phyloP scores from a whole-genome alignment of 768 basidiomycete genomes.

The Lactifluus rugatus region DNA sequence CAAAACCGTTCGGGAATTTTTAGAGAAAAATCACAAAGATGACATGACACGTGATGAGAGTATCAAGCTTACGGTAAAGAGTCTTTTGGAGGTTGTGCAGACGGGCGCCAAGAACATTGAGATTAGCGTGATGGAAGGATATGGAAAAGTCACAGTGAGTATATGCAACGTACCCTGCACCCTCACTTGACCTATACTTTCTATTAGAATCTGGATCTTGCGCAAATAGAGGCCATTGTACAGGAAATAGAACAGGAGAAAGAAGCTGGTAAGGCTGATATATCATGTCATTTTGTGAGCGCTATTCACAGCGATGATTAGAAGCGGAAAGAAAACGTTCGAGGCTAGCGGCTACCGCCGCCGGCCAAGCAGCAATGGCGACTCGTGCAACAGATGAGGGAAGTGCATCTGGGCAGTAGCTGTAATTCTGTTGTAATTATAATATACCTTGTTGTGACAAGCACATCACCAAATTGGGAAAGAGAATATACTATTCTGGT shows the following conservation, averaged over 20 bases:
- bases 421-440: slow-evolving; percentile 10
- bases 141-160: slow-evolving; percentile 81
- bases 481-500: slow-evolving; percentile 8
- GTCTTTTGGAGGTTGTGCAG: slow-evolving; percentile 93
- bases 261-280: slow-evolving; percentile 62
- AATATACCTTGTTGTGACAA: too few relatives aligned
- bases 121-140: slow-evolving; percentile 94
- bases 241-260: slow-evolving; percentile 93
- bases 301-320: slow-evolving; percentile 24
- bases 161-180: background rate
- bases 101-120: slow-evolving; percentile 99
- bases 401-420: slow-evolving; percentile 28
- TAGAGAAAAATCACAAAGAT: slow-evolving; percentile 97
- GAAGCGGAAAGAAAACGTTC: slow-evolving; percentile 95
- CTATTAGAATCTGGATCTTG: slow-evolving; percentile 66
- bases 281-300: background rate
- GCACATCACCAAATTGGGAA: background rate
- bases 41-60: slow-evolving; percentile 81
- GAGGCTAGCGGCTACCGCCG: slow-evolving; percentile 83
- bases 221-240: slow-evolving; percentile 89
- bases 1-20: slow-evolving; percentile 96
- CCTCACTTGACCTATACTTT: background rate
- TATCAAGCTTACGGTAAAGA: slow-evolving; percentile 92
- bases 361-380: slow-evolving; percentile 82
- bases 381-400: slow-evolving; percentile 39